Conservation (phyloP, 345 rosid species). For the Eucalyptus erythrocorys region DNA sequence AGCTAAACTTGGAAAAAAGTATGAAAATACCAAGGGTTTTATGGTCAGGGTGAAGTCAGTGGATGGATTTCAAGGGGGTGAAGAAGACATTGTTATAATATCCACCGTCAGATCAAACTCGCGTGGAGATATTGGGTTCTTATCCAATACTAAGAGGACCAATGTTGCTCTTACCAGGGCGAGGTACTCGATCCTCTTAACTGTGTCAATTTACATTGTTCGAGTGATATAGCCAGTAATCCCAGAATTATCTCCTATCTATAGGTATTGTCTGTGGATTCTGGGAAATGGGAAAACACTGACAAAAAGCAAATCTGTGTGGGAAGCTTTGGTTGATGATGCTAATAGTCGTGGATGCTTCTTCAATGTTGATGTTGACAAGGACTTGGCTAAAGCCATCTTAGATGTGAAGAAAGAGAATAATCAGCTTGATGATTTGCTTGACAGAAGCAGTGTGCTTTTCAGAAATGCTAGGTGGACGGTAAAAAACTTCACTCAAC, state of each 20-base stretch:
- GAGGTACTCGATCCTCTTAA: conserved; percentile 6
- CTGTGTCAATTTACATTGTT: neutral
- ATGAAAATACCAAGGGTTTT: conserved; percentile 1
- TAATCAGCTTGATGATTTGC: conserved; percentile 27
- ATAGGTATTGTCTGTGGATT: conserved; percentile 47
- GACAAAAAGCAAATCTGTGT: conserved; percentile 15
- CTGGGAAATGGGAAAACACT: conserved; percentile 35
- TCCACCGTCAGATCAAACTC: conserved; percentile 28
- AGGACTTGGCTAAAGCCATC: conserved; percentile 18
- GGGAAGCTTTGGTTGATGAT: conserved; percentile 23
- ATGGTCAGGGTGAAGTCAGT: conserved; percentile 16
- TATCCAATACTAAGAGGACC: conserved; percentile 11
- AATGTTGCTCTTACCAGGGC: conserved; percentile 35
- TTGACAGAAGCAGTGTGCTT: conserved; percentile 5
- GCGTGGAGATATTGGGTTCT: conserved; percentile 12
- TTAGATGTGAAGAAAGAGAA: conserved; percentile 20
- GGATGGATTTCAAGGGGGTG: conserved; percentile 34
- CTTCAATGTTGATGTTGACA: conserved; percentile 26
- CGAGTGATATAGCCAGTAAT: neutral
- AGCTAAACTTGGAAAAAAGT: conserved; percentile 8
- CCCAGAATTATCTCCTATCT: neutral
- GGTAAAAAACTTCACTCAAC: conserved; percentile 1
- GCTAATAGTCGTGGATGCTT: conserved; percentile 28
- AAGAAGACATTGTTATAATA: conserved; percentile 22
- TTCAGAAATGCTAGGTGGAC: conserved; percentile 32